Evolutionary conservation across 2,329 filamentous ascomycete species (phyloP), one percentile per base, ranked within the genome.

Genomic region (Diaporthe citri): DNA sequence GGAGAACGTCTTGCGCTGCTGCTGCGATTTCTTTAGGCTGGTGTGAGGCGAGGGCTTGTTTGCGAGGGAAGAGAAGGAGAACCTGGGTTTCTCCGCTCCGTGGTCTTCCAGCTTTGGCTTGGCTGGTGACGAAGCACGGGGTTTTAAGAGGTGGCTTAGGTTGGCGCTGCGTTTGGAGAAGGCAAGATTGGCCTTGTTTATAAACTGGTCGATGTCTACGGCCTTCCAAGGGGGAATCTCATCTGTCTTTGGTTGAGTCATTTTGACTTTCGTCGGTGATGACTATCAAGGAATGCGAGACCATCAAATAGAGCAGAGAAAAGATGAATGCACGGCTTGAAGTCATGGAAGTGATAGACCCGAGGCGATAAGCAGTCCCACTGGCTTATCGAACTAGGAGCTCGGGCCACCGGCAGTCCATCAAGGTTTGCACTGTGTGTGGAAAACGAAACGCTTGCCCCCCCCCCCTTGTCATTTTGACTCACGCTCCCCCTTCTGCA

Each of bases 161-260:
- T 81, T 79, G 48, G 80, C 78, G 28, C 85, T 78, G 74, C 82
- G 83, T 13, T 82, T 81, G 71, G 85, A 78, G 52, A 84, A 77
- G 77, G 83, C 80, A 71, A 87, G 81, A 74, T 84, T 82, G 74
- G 87, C 84, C 75, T 82, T 82, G 82, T 88, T 88, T 75, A 84
- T 80, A 66, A 86, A 78, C 73, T 83, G 80, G 77, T 82, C 82
- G 80, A 81, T 81, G 79, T 86, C 80, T 73, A 83, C 78, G 34
- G 84, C 83, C 64, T 83, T 79, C n/a, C n/a, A n/a, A n/a, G n/a
- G n/a, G 64, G 85, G 85, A 64, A 84, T 82, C 70, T 75, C 66
- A 73, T 56, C 43, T n/a, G 75, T 4, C 22, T 72, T 74, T 3
- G 46, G 17, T 51, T 69, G 48, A 12, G 59, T 55, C 72, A 74